Evolutionary conservation across 495 filamentous ascomycete species (phyloP), one percentile per base, ranked within the genome.

Genomic region (Penicillium ochrochloron): DNA sequence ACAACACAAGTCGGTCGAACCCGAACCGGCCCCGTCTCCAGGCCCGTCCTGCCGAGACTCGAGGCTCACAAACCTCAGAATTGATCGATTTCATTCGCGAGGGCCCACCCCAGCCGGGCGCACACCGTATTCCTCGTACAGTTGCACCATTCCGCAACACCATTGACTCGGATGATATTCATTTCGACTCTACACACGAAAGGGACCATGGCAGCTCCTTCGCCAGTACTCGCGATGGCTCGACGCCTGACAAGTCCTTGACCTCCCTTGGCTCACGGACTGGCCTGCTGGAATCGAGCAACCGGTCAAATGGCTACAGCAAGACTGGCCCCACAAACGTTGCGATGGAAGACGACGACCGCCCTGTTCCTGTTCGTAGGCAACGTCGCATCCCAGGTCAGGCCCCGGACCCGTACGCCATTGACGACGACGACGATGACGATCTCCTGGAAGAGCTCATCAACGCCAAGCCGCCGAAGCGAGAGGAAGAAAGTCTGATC

Each of bases 71-170:
- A 67, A 96, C 87, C 52, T 89, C 89, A 3, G 95, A 97, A 63
- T 77, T 99, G 42, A 96, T 97, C 57, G 92, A 98, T 69, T 98
- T 98, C 77, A 94, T 99, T 58, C 88, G 93, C 54, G 88, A 91
- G 74, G 91, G 94, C 1, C 89, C 94, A 9, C 86, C 88, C 0
- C 80, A 76, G 57, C 72, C 71, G 11, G 80, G 80, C 31, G 72
- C 81, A 58, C 91, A 85, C 54, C 86, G 91, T 34, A 93, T 94
- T 66, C 89, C 92, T 34, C 91, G 89, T n/a, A 84, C 85, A 15
- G 90, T 96, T 34, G 92, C 93, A 15, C 92, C 94, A 17, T 94
- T 96, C 79, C 84, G 92, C 34, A 88, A 84, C 59, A 93, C 93
- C 1, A 89, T 92, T 82, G 93, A 97, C 70, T 93, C 92, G 31